Base-by-base conservation (phyloP, 164 flowering plant species). In the Magnolia sinica region DNA sequence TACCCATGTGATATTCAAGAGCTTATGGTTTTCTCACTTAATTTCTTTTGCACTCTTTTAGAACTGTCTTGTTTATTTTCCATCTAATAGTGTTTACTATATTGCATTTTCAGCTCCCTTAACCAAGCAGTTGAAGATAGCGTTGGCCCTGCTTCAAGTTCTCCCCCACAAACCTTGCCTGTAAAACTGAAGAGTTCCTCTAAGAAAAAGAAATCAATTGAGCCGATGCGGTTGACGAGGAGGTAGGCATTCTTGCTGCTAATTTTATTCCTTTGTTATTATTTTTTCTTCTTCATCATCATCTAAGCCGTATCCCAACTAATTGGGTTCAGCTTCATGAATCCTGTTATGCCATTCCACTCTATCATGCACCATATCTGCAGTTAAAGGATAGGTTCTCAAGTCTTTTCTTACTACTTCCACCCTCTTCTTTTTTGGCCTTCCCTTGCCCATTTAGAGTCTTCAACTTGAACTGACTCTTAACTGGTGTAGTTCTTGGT, bases 211-310 rank as follows among this genome's bases (percentile, higher is more conserved):
- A 73, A 51, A 18, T 2, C 72, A 11, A 82, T 78, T 13, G 82
- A 70, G 82, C 68, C 18, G 68, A 81, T 80, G 77, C 74, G 55
- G 69, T 50, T 64, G 52, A 61, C 79, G 37, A 90, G 78, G 89
- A 90, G 77, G 90, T 89, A 59, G 50, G 72, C 68, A 74, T 50
- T 74, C 72, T 79, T 19, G 63, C 75, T 65, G 49, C 67, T 74
- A n/a, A 22, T 49, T 72, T 37, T 37, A 4, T 3, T 37, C 45
- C 45, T 73, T 77, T 37, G 59, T 2, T 67, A 16, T 68, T 23
- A 73, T 76, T 7, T 24, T 66, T 22, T 66, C 6, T 8, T 65
- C 74, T 0, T 63, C 8, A 0, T 63, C 65, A 63, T 63, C 19
- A 63, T 37, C 45, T 37, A 37, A 37, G 45, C 45, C 7, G 4